A percentile compares a stretch with the other conserved stretches of the same genome.
Evolutionary conservation across 768 basidiomycete genomes (phyloP).

Genomic region (Suillus weaverae): DNA sequence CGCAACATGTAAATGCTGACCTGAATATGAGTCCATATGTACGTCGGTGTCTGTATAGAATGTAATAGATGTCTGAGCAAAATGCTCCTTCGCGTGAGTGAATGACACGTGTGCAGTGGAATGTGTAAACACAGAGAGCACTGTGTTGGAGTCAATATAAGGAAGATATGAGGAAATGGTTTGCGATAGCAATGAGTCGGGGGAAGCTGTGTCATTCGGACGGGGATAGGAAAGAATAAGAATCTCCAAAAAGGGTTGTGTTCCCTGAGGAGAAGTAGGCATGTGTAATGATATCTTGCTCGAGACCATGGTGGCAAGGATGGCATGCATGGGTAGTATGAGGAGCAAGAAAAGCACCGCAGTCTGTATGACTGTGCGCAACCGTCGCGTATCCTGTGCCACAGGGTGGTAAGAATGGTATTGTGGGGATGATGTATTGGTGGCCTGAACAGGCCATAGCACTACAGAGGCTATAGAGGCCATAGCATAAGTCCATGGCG

Average conservation of each 20-base stretch:
- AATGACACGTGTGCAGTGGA: constrained; percentile 34
- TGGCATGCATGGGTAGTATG: constrained; percentile 6
- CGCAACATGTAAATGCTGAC: constrained; percentile 42
- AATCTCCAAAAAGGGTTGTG: constrained; percentile 38
- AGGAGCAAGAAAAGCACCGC: constrained; percentile 21
- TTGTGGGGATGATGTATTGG: background rate
- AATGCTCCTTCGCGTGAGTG: constrained; percentile 23
- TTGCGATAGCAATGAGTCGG: constrained; percentile 31
- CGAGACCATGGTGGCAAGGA: constrained; percentile 8
- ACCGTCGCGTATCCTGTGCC: constrained; percentile 7
- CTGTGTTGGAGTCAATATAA: constrained; percentile 26
- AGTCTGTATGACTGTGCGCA: constrained; percentile 18
- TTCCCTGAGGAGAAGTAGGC: constrained; percentile 21
- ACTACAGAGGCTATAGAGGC: constrained; percentile 28
- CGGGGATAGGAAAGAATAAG: constrained; percentile 42
- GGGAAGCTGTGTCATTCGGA: constrained; percentile 29
- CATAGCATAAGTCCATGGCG: constrained; percentile 41
- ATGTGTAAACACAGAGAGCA: constrained; percentile 43
- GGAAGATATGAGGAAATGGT: constrained; percentile 41
- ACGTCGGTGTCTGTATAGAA: constrained; percentile 33
- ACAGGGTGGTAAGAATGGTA: constrained; percentile 7
- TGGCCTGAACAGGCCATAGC: constrained; percentile 16
- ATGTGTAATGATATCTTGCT: constrained; percentile 7
- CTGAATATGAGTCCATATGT: constrained; percentile 22
- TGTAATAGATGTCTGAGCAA: constrained; percentile 22